Percentiles rank a stretch among this genome's conserved stretches.
Conservation (phyloP, 179 eudicot species). For the Actinidia arguta region DNA sequence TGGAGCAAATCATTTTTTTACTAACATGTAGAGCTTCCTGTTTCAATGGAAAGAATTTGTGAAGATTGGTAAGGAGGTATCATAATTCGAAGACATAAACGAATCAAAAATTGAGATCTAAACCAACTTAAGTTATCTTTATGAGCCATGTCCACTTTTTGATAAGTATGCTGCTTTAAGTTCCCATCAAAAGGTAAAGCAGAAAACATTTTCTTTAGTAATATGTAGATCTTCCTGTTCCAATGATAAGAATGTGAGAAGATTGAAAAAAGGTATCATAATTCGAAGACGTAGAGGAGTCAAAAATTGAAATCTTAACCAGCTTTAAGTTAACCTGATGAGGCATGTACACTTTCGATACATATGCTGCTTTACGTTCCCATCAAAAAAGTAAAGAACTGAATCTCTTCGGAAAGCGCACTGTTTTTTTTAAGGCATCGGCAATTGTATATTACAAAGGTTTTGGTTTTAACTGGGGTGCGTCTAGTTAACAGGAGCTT, state of each 20-base stretch:
- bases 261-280: too few species aligned
- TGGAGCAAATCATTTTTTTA: slow-evolving; percentile 41
- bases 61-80: slow-evolving; percentile 8
- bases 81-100: neutral
- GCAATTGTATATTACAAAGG: slow-evolving; percentile 85
- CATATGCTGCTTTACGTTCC: too few species aligned
- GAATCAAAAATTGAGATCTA: neutral
- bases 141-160: slow-evolving; percentile 32
- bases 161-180: slow-evolving; percentile 42
- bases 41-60: neutral
- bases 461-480: slow-evolving; percentile 68
- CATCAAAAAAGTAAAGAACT: slow-evolving; percentile 60
- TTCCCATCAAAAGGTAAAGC: too few species aligned
- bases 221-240: too few species aligned
- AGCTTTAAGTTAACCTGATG: too few species aligned
- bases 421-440: slow-evolving; percentile 90
- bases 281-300: too few species aligned
- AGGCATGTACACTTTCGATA: too few species aligned
- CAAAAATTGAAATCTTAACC: too few species aligned
- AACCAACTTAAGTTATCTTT: slow-evolving; percentile 34
- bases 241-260: too few species aligned
- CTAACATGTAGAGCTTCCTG: slow-evolving; percentile 43
- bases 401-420: slow-evolving; percentile 76
- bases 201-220: too few species aligned
- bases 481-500: too few species aligned